Evolutionary conservation across 306 rosid genomes (phyloP).

Genomic region (Prunus mongolica): DNA sequence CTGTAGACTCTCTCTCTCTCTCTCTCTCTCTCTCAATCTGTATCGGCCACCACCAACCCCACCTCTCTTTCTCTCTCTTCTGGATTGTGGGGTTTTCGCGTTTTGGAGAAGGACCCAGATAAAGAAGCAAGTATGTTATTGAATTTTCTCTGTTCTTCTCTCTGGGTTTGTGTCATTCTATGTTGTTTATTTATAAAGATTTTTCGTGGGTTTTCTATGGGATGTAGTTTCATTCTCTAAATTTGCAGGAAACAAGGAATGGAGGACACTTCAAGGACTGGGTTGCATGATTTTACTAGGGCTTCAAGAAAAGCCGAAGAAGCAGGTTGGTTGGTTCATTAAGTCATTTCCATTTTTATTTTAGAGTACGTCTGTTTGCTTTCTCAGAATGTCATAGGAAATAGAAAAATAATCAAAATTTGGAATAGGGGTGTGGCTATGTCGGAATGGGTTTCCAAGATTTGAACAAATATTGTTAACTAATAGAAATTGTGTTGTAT

Average conservation of each 20-base stretch:
- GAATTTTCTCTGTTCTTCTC: constrained; percentile 2
- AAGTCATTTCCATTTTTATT: neutral
- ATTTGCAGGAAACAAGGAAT: constrained; percentile 23
- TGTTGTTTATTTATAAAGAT: constrained; percentile 1
- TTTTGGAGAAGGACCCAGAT: constrained; percentile 11
- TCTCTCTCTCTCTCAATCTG: neutral
- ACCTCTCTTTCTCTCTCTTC: neutral
- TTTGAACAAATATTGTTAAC: neutral
- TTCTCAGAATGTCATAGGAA: neutral
- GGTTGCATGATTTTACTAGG: constrained; percentile 57
- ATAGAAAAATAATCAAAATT: neutral
- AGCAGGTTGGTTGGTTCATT: constrained; percentile 51
- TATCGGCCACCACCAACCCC: neutral
- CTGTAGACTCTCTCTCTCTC: neutral
- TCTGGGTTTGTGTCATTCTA: neutral
- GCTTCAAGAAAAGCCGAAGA: constrained; percentile 96
- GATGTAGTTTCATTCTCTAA: neutral
- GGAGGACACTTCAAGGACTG: constrained; percentile 49
- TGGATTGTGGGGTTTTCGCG: constrained; percentile 7
- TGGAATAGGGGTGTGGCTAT: neutral
- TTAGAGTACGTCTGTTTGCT: neutral
- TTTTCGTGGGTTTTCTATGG: constrained; percentile 11
- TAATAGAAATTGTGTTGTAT: neutral
- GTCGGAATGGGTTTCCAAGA: neutral
- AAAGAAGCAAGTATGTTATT: constrained; percentile 17